phyloP scores from a whole-genome alignment of 495 filamentous ascomycete species.

The Penicillium coprophilum region DNA sequence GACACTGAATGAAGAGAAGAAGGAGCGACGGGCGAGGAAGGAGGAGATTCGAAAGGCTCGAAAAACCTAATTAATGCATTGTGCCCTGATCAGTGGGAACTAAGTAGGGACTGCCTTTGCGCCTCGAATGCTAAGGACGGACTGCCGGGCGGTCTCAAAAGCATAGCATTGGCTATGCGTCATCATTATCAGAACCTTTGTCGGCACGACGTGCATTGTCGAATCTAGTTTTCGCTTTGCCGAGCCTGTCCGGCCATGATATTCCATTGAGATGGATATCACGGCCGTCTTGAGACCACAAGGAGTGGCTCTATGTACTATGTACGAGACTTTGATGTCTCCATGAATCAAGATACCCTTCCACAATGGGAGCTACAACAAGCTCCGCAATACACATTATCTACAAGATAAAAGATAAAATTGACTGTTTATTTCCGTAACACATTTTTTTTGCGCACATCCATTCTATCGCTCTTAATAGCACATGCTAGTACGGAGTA shows the following conservation, averaged over 20 bases:
- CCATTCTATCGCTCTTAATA: background rate
- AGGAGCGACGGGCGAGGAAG: constrained; percentile 44
- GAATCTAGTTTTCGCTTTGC: background rate
- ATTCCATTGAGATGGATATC: background rate
- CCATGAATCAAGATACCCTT: constrained; percentile 20
- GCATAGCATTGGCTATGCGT: background rate
- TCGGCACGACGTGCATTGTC: constrained; percentile 1
- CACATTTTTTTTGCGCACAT: background rate
- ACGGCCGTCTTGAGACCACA: background rate
- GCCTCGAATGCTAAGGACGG: background rate
- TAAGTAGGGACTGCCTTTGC: background rate
- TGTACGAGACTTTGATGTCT: constrained; percentile 13
- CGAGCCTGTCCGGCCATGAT: background rate
- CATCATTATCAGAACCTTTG: background rate
- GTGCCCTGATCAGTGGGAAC: background rate
- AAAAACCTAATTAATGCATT: constrained; percentile 23
- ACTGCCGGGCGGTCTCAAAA: background rate
- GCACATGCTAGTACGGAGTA: constrained; percentile 1
- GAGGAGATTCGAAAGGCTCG: constrained; percentile 32
- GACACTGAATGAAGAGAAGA: constrained; percentile 29
- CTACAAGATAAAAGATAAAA: background rate
- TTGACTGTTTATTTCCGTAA: background rate
- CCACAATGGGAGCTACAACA: constrained; percentile 2
- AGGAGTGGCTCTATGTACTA: constrained; percentile 12
- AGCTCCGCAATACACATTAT: background rate